Base-by-base conservation (phyloP, 345 rosid species). In the Populus alba region DNA sequence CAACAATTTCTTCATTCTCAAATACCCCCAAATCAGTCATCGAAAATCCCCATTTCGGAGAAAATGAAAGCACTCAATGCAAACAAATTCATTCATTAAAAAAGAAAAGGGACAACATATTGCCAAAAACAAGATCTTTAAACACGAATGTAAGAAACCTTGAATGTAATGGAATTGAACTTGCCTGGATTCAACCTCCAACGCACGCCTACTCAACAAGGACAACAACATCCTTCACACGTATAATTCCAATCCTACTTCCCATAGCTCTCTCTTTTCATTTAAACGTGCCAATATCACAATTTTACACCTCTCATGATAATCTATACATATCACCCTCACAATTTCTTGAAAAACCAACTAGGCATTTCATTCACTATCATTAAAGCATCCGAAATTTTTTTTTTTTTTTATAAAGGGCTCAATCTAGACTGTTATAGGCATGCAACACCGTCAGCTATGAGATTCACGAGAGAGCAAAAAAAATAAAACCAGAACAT, bases 131-230 rank as follows among this genome's bases (percentile, higher is more conserved):
- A 43, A 43, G 12, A 43, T 8, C 11, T 43, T 43, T 9, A 43
- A 43, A 49, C 55, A 49, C 55, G 20, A 49, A 49, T 49, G 7
- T 3, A 49, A 49, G 55, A 49, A 49, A 49, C 55, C 55, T 49
- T 49, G 6, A 49, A 66, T 27, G 33, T 12, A 25, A 47, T 63
- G 38, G 23, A 63, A 5, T 3, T 11, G 61, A 73, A 68, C 71
- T 83, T 82, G 89, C 97, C 97, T 92, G 90, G 99, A 92, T 87
- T 90, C 98, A 87, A 85, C 91, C 90, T 94, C 99, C 88, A 91
- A 88, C 51, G 93, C 85, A 86, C 95, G 98, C 81, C 86, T 89
- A 88, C 97, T 94, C 91, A 94, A 87, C 91, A 96, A 90, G 88
- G 98, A 96, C 91, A 92, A 87, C 94, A 94, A 87, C 98, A 94